These are phyloP conservation scores for Trichoderma sp. DNA, from an alignment of 2,329 filamentous ascomycete genomes.

Conservation along the genomic window DNA sequence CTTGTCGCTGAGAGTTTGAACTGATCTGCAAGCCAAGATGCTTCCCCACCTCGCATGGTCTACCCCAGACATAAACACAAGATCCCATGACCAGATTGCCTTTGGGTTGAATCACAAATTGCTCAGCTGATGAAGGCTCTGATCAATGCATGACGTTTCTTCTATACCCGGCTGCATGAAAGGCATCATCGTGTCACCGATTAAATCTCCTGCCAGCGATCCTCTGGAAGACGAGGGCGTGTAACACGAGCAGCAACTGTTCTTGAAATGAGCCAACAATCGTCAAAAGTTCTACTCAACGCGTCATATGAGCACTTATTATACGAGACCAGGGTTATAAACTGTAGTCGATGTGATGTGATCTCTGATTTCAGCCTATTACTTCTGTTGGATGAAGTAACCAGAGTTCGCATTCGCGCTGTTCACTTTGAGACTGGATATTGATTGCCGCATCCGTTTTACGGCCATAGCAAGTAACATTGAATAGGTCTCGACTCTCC, in stretches of 20 bases:
- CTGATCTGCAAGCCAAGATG: neutral
- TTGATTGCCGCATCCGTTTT: neutral
- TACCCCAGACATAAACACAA: neutral
- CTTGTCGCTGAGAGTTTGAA: neutral
- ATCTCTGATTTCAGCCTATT: neutral
- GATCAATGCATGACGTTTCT: neutral
- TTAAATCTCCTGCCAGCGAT: too few relatives aligned
- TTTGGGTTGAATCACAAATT: neutral
- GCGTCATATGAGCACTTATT: neutral
- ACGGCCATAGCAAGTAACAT: neutral
- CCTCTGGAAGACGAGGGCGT: too few relatives aligned
- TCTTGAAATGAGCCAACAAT: too few relatives aligned
- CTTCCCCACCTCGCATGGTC: neutral
- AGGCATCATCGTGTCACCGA: neutral
- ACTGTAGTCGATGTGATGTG: neutral
- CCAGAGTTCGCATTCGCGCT: neutral
- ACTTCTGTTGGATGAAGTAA: neutral
- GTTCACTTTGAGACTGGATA: neutral
- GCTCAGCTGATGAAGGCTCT: neutral
- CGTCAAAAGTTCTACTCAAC: neutral
- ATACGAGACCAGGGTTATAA: neutral
- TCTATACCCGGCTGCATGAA: neutral
- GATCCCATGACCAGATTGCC: neutral
- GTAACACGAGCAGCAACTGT: neutral
- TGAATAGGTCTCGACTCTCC: neutral